Evolutionary conservation across 805 yeast species (phyloP).

Genomic region (Scheffersomyces spartinae): DNA sequence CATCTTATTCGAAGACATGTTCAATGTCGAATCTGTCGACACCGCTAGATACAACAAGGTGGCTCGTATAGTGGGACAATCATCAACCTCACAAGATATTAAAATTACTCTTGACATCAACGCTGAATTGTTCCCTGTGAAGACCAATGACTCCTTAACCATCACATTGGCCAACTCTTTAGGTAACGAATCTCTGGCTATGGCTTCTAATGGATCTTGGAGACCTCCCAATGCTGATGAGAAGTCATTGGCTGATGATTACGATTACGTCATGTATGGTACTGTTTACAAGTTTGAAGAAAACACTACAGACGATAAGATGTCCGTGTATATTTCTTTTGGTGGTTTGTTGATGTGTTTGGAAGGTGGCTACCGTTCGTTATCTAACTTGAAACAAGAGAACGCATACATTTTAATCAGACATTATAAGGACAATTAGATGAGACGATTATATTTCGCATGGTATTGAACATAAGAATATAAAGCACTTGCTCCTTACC

Average conservation of each 20-base stretch:
- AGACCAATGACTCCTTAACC: conserved; percentile 65
- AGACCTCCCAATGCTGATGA: conserved; percentile 79
- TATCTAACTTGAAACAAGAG: conserved; percentile 86
- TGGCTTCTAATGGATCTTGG: conserved; percentile 54
- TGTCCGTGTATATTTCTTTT: conserved; percentile 87
- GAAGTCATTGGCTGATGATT: conserved; percentile 85
- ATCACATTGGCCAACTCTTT: conserved; percentile 76
- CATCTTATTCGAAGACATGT: conserved; percentile 87
- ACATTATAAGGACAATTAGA: too few relatives aligned
- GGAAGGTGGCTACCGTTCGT: conserved; percentile 88
- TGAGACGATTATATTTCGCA: too few relatives aligned
- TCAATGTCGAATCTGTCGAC: conserved; percentile 75
- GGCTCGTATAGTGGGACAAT: conserved; percentile 75
- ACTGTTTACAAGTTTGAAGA: conserved; percentile 96
- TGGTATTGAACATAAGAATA: too few relatives aligned
- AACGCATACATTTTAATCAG: conserved; percentile 85
- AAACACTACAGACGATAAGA: conserved; percentile 47
- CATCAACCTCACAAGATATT: conserved; percentile 71
- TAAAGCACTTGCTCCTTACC: too few relatives aligned
- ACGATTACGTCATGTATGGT: conserved; percentile 97
- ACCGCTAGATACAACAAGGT: conserved; percentile 88
- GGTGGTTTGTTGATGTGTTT: conserved; percentile 91
- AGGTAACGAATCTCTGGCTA: conserved; percentile 33
- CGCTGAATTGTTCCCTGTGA: conserved; percentile 83
- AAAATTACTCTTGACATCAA: conserved; percentile 83